Conservation (phyloP, 148 eudicot species). For the Vaccinium myrtillus region DNA sequence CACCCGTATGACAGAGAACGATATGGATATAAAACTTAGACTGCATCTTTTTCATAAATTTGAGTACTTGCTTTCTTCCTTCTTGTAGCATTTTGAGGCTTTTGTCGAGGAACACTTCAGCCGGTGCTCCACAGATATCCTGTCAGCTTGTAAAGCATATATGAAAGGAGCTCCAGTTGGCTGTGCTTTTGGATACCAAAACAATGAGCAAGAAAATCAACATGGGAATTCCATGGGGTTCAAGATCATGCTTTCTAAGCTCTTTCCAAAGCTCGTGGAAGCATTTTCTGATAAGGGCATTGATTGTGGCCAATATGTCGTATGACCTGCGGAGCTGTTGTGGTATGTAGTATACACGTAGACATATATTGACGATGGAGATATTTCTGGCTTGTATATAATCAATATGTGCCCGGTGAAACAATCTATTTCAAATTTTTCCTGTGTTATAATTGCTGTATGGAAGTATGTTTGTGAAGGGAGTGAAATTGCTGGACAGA, state of each 20-base stretch:
- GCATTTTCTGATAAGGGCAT: slow-evolving; percentile 67
- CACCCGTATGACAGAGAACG: neutral
- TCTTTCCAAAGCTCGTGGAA: slow-evolving; percentile 75
- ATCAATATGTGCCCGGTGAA: neutral
- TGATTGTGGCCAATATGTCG: slow-evolving; percentile 45
- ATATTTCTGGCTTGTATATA: slow-evolving; percentile 3
- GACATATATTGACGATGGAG: neutral
- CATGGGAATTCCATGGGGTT: slow-evolving; percentile 74
- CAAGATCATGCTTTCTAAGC: slow-evolving; percentile 95
- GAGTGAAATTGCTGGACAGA: neutral
- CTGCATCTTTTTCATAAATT: neutral
- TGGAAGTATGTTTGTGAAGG: neutral
- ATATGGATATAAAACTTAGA: neutral
- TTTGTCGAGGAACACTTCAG: slow-evolving; percentile 73
- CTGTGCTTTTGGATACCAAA: slow-evolving; percentile 27
- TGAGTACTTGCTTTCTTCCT: neutral
- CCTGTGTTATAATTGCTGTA: neutral
- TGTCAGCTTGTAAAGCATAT: slow-evolving; percentile 75
- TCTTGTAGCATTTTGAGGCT: slow-evolving; percentile 74
- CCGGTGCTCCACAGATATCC: slow-evolving; percentile 43
- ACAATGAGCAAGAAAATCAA: slow-evolving; percentile 24
- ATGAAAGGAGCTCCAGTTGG: slow-evolving; percentile 79
- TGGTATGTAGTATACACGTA: neutral
- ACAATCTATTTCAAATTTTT: neutral
- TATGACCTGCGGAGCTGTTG: slow-evolving; percentile 6